These are phyloP conservation scores for Limonium bicolor DNA, from an alignment of 148 eudicot species.

Conservation along the genomic window DNA sequence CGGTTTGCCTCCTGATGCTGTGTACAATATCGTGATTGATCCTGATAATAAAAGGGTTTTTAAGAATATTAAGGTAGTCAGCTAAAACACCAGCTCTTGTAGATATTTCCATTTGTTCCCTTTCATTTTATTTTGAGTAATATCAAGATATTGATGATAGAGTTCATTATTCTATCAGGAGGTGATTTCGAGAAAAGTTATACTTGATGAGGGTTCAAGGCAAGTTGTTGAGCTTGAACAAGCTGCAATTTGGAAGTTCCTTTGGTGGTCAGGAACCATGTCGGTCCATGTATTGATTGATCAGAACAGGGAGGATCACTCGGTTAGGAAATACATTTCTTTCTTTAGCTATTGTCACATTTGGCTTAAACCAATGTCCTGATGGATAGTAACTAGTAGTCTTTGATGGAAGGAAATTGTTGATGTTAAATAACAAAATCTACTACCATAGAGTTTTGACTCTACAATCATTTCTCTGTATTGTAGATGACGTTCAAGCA, in stretches of 20 bases:
- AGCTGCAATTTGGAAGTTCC: slow-evolving; percentile 93
- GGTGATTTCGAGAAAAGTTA: slow-evolving; percentile 67
- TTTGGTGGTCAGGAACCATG: slow-evolving; percentile 95
- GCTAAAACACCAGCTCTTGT: no score
- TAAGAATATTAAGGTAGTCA: slow-evolving; percentile 76
- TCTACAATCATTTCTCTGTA: background rate
- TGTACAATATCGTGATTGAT: slow-evolving; percentile 77
- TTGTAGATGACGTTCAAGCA: slow-evolving; percentile 86
- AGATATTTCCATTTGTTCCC: no score
- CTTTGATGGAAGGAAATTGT: no score
- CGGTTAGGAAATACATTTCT: slow-evolving; percentile 46
- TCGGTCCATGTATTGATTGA: slow-evolving; percentile 85
- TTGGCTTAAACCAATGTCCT: no score
- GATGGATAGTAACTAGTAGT: no score
- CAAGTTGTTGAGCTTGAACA: slow-evolving; percentile 90
- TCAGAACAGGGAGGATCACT: slow-evolving; percentile 74
- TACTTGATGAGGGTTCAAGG: slow-evolving; percentile 73
- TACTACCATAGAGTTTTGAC: no score
- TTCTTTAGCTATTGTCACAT: no score
- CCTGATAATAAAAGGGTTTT: slow-evolving; percentile 89
- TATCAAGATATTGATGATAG: no score
- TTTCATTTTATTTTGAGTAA: no score
- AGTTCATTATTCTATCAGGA: slow-evolving; percentile 28
- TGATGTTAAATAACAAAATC: no score
- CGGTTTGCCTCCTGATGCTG: slow-evolving; percentile 96